phyloP scores from a whole-genome alignment of 83 land plant genomes.

The Picea engelmannii region DNA sequence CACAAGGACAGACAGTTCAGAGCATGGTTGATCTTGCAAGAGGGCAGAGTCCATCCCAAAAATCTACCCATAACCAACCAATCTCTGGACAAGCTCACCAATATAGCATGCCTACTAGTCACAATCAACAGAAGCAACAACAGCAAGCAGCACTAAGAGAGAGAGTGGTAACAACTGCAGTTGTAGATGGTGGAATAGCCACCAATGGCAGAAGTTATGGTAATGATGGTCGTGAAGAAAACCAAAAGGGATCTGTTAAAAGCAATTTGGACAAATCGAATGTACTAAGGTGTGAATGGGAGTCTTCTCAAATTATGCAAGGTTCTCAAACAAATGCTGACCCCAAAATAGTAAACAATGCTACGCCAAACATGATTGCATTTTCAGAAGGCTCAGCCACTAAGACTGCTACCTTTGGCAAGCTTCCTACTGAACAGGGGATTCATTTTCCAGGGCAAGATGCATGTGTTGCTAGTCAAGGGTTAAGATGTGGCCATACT shows the following conservation, averaged over 20 bases:
- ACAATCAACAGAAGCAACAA: not conserved
- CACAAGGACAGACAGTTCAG: not conserved
- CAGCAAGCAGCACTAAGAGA: no score
- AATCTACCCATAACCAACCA: not conserved
- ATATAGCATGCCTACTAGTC: not conserved
- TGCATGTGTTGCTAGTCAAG: not conserved
- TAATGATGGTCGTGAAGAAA: not conserved
- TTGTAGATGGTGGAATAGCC: no score
- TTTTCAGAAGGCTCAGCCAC: not conserved
- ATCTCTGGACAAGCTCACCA: conserved; percentile 2
- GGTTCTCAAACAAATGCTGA: conserved; percentile 1
- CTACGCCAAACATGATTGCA: not conserved
- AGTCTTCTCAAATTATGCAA: not conserved
- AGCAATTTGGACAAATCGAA: not conserved
- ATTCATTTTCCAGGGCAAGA: not conserved
- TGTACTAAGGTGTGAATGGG: not conserved
- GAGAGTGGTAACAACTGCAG: no score
- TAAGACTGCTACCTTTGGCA: not conserved
- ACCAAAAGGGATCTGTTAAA: not conserved
- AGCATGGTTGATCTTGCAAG: not conserved
- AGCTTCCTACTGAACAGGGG: not conserved
- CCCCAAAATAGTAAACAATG: not conserved
- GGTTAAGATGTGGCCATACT: not conserved
- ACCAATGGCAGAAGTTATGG: no score
- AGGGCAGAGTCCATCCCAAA: not conserved